phyloP scores from a whole-genome alignment of 208 protist species.

The Crithidia brevicula region DNA sequence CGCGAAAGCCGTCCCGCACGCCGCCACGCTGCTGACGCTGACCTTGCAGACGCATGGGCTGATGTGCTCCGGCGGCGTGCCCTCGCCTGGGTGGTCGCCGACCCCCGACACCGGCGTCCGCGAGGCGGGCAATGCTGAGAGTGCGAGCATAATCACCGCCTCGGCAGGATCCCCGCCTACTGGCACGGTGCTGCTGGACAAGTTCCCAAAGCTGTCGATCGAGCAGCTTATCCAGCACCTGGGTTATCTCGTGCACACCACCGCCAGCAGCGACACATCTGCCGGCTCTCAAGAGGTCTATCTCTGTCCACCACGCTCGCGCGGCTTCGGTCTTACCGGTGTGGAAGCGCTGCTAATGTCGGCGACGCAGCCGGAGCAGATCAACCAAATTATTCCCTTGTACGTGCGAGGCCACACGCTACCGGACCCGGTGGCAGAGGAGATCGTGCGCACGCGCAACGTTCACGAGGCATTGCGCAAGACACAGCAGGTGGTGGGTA shows the following conservation, averaged over 20 bases:
- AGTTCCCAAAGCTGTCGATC: conserved; percentile 43
- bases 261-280: neutral
- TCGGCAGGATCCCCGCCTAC: neutral
- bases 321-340: conserved; percentile 57
- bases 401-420: conserved; percentile 62
- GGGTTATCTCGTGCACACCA: conserved; percentile 19
- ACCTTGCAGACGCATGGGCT: conserved; percentile 71
- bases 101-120: conserved; percentile 15
- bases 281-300: neutral
- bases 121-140: neutral
- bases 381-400: conserved; percentile 64
- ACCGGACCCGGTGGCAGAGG: conserved; percentile 41
- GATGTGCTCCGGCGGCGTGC: conserved; percentile 57
- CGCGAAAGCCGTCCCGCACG: conserved; percentile 28
- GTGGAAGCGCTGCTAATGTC: conserved; percentile 61
- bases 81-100: conserved; percentile 50
- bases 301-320: conserved; percentile 35
- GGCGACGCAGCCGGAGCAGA: conserved; percentile 53
- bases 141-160: neutral
- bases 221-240: conserved; percentile 66
- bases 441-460: conserved; percentile 62
- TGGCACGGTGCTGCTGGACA: conserved; percentile 46
- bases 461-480: conserved; percentile 62
- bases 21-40: conserved; percentile 64
- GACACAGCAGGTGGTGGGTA: conserved; percentile 25